Percentiles rank a stretch among this genome's conserved stretches.
Evolutionary conservation across 805 yeast species (phyloP).

Genomic region (Hanseniaspora lindneri): DNA sequence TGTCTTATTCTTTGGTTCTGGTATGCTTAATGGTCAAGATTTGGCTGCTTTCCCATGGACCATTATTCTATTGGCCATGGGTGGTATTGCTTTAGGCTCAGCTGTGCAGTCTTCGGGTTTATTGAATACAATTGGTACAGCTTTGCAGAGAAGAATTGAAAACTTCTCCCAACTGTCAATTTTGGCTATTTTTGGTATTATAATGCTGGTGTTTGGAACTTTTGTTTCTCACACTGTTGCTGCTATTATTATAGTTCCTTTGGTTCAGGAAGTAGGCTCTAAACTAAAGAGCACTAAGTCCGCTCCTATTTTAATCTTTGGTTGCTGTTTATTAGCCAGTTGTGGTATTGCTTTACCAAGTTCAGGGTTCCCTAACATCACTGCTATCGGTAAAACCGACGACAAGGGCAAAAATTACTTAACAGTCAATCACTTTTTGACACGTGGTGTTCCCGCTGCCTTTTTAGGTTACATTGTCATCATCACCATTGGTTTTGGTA

Average conservation of each 20-base stretch:
- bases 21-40: constrained; percentile 70
- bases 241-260: constrained; percentile 80
- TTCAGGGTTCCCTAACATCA: constrained; percentile 95
- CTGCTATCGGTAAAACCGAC: constrained; percentile 89
- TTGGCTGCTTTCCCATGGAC: constrained; percentile 94
- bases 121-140: constrained; percentile 60
- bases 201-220: constrained; percentile 78
- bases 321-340: constrained; percentile 58
- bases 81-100: constrained; percentile 87
- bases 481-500: constrained; percentile 67
- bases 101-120: constrained; percentile 89
- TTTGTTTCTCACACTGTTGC: constrained; percentile 96
- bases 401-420: constrained; percentile 82
- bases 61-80: constrained; percentile 91
- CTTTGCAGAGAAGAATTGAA: constrained; percentile 53
- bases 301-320: constrained; percentile 32
- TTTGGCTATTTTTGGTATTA: constrained; percentile 66
- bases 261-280: constrained; percentile 78
- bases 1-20: constrained; percentile 79
- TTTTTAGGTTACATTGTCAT: constrained; percentile 60
- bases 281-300: constrained; percentile 63
- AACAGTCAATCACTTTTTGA: constrained; percentile 68
- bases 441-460: constrained; percentile 84
- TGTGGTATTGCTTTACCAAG: constrained; percentile 97
- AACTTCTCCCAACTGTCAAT: constrained; percentile 57